Evolutionary conservation across 2,329 filamentous ascomycete species (phyloP), one percentile per base, ranked within the genome.

Genomic region (Sporothrix schenckii): DNA sequence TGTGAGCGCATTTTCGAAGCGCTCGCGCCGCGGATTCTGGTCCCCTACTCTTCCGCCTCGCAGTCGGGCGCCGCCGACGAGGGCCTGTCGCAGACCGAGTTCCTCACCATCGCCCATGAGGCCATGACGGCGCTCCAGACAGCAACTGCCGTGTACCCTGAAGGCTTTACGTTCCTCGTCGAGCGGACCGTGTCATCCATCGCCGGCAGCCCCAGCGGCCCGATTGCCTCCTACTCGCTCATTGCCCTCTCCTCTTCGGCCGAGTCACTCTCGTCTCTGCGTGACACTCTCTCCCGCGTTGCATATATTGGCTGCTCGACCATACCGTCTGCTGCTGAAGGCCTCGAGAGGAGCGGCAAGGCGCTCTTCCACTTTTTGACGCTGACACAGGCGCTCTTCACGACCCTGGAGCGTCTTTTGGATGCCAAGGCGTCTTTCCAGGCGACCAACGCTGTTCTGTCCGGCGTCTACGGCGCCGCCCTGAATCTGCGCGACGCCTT

Each of bases 291-390:
- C 4, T 79, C 80, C 11, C 79, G 83, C 1, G 73, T 88, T 2
- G 83, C 83, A 3, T 84, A 82, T 69, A 79, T 87, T 63, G 83
- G 83, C 39, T 86, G 83, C 75, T 85, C 83, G 1, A 77, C 80
- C 53, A 71, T 81, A 10, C 34, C 49, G 0, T 79, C 80, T 0
- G 73, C 83, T n/a, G 71, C 76, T 4, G 41, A 49, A 27, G 70
- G 24, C 49, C 49, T 27, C 2, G 27, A 30, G 2, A 61, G 41
- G 21, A 39, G 39, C 39, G 14, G 27, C 58, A 66, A 65, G 44
- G 75, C 39, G 65, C 76, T 68, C 69, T 60, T 52, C 14, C 71
- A 72, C 53, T 73, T 78, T 73, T 58, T 74, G 75, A 70, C 72
- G 72, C 69, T 75, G 27, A 70, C 69, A 0, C 58, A 71, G 7